phyloP scores from a whole-genome alignment of 140 eudicot genomes.

The Bidens hawaiensis region DNA sequence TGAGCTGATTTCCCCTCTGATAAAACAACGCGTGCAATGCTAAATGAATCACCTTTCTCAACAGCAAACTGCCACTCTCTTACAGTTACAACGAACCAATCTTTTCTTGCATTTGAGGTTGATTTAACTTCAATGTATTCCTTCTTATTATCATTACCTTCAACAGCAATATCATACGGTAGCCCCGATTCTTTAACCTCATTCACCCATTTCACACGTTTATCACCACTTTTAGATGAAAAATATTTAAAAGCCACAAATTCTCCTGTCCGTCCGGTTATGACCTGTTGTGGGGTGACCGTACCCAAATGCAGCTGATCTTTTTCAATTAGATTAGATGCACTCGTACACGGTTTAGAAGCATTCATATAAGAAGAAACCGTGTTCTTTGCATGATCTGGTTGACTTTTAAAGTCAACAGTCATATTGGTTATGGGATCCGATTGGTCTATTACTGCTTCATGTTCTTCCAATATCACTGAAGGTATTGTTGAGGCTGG shows the following conservation, averaged over 20 bases:
- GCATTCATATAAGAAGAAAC: slow-evolving; percentile 9
- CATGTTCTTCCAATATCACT: slow-evolving; percentile 32
- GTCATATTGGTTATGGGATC: slow-evolving; percentile 3
- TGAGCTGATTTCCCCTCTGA: slow-evolving; percentile 39
- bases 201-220: slow-evolving; percentile 47
- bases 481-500: slow-evolving; percentile 18
- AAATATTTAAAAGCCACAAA: slow-evolving; percentile 39
- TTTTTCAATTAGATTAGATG: slow-evolving; percentile 22
- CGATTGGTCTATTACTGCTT: slow-evolving; percentile 15
- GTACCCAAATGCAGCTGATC: slow-evolving; percentile 33
- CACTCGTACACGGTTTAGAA: slow-evolving; percentile 4
- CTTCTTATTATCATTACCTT: slow-evolving; percentile 29
- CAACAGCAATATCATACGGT: slow-evolving; percentile 69
- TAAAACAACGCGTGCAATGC: slow-evolving; percentile 63
- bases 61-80: slow-evolving; percentile 92
- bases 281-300: slow-evolving; percentile 40
- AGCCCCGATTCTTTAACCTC: slow-evolving; percentile 46
- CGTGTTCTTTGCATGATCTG: slow-evolving; percentile 10
- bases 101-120: slow-evolving; percentile 52
- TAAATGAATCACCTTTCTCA: slow-evolving; percentile 74
- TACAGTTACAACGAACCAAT: slow-evolving; percentile 57
- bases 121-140: slow-evolving; percentile 91
- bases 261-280: slow-evolving; percentile 59
- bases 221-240: slow-evolving; percentile 10
- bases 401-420: slow-evolving; percentile 6